These are phyloP conservation scores for Naganishia vaughanmartiniae DNA, from an alignment of 768 basidiomycete species.

Conservation along the genomic window DNA sequence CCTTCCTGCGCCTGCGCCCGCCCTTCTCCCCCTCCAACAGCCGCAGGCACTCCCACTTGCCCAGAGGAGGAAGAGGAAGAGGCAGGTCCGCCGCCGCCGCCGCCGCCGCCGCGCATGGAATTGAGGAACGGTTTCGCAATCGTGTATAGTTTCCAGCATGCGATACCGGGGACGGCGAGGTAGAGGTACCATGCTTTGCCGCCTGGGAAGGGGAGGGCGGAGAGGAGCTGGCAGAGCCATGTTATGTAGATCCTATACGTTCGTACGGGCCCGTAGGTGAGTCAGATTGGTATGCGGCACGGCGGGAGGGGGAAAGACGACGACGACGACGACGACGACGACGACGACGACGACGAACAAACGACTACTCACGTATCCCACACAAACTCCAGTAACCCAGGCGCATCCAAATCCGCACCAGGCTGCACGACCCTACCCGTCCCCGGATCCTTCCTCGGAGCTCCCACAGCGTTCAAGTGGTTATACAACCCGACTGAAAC, in stretches of 20 bases:
- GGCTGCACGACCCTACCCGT: conserved; percentile 34
- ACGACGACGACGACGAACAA: not conserved
- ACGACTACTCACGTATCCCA: conserved; percentile 48
- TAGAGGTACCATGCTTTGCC: conserved; percentile 49
- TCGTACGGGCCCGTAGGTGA: no score
- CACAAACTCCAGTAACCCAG: conserved; percentile 45
- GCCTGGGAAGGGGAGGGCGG: conserved; percentile 43
- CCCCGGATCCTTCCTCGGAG: conserved; percentile 34
- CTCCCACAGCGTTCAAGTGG: conserved; percentile 44
- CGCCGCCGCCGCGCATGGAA: conserved; percentile 26
- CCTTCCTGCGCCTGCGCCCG: conserved; percentile 23
- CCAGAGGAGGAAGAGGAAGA: no score
- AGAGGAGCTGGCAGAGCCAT: conserved; percentile 45
- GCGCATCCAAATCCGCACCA: conserved; percentile 47
- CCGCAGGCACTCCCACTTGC: conserved; percentile 6
- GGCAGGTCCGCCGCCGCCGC: no score
- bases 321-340: no score
- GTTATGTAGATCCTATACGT: conserved; percentile 44
- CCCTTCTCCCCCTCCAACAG: conserved; percentile 15
- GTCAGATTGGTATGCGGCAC: no score
- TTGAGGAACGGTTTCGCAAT: conserved; percentile 43
- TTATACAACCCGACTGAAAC: conserved; percentile 41
- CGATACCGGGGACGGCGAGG: conserved; percentile 46
- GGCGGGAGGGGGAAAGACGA: not conserved
- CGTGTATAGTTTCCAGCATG: conserved; percentile 45